These are phyloP conservation scores for Eremochloa ophiuroides DNA, from an alignment of 176 grass and related monocot species.

Conservation along the genomic window DNA sequence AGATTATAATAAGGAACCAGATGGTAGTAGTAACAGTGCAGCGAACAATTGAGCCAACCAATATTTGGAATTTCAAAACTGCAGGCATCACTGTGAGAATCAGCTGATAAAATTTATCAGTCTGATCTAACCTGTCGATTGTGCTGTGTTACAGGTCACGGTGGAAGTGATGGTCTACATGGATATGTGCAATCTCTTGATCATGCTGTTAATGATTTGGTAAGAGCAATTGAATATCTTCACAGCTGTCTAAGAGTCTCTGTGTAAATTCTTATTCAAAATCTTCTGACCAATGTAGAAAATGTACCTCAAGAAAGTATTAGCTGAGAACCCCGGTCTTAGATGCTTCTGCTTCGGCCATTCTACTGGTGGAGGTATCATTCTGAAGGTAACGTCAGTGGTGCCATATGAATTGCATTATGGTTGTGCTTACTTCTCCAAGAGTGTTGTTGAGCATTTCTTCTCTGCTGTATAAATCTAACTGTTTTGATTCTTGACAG, in stretches of 20 bases:
- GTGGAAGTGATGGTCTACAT: slow-evolving; percentile 85
- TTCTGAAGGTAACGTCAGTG: slow-evolving; percentile 59
- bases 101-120: neutral
- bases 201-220: slow-evolving; percentile 73
- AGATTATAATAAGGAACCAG: neutral
- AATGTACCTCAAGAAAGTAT: slow-evolving; percentile 73
- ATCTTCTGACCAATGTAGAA: slow-evolving; percentile 45
- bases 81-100: neutral
- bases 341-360: slow-evolving; percentile 92
- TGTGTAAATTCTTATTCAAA: neutral
- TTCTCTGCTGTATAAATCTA: neutral
- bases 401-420: neutral
- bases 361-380: slow-evolving; percentile 86
- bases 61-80: neutral
- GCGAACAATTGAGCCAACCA: neutral
- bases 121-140: neutral
- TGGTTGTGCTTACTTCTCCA: neutral
- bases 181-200: slow-evolving; percentile 95
- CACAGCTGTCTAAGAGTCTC: neutral
- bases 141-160: slow-evolving; percentile 61
- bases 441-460: neutral
- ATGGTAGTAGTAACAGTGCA: neutral
- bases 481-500: slow-evolving; percentile 30
- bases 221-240: slow-evolving; percentile 14
- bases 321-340: slow-evolving; percentile 54